These are phyloP conservation scores for Candida piceae DNA, from an alignment of 805 yeast species.

Conservation along the genomic window DNA sequence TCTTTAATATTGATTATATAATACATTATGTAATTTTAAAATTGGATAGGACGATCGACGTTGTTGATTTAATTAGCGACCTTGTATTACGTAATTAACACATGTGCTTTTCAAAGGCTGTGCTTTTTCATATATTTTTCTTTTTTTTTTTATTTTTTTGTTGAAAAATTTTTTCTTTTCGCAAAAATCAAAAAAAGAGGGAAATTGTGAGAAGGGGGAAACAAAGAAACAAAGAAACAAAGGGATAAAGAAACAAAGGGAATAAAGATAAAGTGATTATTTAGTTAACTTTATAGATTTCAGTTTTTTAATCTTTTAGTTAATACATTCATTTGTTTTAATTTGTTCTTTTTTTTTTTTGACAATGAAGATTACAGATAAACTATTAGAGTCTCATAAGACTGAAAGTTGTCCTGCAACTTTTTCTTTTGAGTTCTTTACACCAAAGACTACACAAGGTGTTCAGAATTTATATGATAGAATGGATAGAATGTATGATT, in stretches of 20 bases:
- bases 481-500: conserved; percentile 94
- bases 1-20: too few relatives aligned
- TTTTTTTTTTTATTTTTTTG: background rate
- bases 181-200: too few relatives aligned
- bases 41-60: too few relatives aligned
- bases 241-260: too few relatives aligned
- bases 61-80: too few relatives aligned
- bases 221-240: too few relatives aligned
- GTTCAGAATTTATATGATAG: conserved; percentile 93
- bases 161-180: conserved; percentile 1
- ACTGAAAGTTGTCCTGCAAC: conserved; percentile 46
- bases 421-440: conserved; percentile 94
- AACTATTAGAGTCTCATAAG: conserved; percentile 36
- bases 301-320: background rate
- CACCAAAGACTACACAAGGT: conserved; percentile 96
- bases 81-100: too few relatives aligned
- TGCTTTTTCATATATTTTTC: background rate
- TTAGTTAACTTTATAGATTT: background rate
- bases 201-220: too few relatives aligned
- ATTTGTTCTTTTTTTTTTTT: background rate
- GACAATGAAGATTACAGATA: conserved; percentile 42
- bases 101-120: background rate
- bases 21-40: too few relatives aligned
- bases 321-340: background rate
- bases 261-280: too few relatives aligned